phyloP scores from a whole-genome alignment of 2,329 filamentous ascomycete species.

The Aaosphaeria arxii region DNA sequence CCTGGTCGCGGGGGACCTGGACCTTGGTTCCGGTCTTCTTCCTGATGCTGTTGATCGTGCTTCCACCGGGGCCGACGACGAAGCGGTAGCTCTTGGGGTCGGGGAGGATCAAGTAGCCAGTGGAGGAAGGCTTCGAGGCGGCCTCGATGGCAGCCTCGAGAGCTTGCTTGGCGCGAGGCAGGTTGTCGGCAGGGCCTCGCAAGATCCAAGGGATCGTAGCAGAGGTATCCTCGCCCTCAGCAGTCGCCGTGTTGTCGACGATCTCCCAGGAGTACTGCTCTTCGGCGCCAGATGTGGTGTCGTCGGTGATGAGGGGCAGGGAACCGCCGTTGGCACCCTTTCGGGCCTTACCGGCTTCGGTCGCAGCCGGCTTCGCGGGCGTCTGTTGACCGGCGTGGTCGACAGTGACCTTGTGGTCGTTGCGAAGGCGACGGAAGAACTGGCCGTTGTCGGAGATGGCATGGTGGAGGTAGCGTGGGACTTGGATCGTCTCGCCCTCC shows the following conservation, averaged over 20 bases:
- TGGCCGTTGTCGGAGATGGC: slow-evolving; percentile 81
- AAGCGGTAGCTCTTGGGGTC: slow-evolving; percentile 87
- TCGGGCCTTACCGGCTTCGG: slow-evolving; percentile 42
- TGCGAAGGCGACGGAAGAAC: slow-evolving; percentile 87
- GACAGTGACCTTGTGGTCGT: slow-evolving; percentile 82
- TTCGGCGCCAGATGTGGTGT: slow-evolving; percentile 51
- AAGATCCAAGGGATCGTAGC: slow-evolving; percentile 84
- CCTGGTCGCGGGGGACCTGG: slow-evolving; percentile 82
- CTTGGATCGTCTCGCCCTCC: slow-evolving; percentile 80
- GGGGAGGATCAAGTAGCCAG: slow-evolving; percentile 84
- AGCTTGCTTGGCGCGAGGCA: slow-evolving; percentile 75
- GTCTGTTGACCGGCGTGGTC: slow-evolving; percentile 81
- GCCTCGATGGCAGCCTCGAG: slow-evolving; percentile 72
- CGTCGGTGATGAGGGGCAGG: slow-evolving; percentile 90
- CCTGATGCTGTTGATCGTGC: slow-evolving; percentile 88
- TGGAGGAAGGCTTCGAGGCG: slow-evolving; percentile 66
- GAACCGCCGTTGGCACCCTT: slow-evolving; percentile 58
- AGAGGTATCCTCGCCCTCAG: slow-evolving; percentile 51
- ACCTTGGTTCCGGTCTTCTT: slow-evolving; percentile 92
- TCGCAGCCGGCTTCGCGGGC: slow-evolving; percentile 65
- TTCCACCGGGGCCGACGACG: slow-evolving; percentile 84
- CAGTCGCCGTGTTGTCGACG: slow-evolving; percentile 58
- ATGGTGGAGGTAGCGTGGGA: slow-evolving; percentile 83
- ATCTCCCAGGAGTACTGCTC: slow-evolving; percentile 82
- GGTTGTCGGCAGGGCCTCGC: slow-evolving; percentile 71